Evolutionary conservation across 2,329 filamentous ascomycete species (phyloP).

Genomic region (Xylariaceae sp.): DNA sequence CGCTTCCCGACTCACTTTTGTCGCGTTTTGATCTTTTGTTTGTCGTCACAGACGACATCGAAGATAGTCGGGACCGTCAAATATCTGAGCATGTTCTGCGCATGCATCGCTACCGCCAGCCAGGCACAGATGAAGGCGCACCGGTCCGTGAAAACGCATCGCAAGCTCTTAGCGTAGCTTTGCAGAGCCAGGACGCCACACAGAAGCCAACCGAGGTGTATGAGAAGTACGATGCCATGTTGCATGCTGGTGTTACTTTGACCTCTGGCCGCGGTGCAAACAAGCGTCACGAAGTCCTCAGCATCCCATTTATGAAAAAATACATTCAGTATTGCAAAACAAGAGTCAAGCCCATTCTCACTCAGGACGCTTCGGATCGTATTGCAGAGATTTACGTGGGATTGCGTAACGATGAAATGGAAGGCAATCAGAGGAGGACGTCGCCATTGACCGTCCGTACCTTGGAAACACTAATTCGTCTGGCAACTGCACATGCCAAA

Average conservation of each 20-base stretch:
- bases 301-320: constrained; percentile 98
- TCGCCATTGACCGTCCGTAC: constrained; percentile 97
- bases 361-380: constrained; percentile 88
- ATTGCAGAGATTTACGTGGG: constrained; percentile 91
- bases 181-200: constrained; percentile 76
- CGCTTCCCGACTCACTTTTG: constrained; percentile 90
- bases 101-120: constrained; percentile 94
- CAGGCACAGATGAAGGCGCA: constrained; percentile 91
- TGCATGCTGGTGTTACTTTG: constrained; percentile 86
- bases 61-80: constrained; percentile 87
- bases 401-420: constrained; percentile 92
- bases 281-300: constrained; percentile 84
- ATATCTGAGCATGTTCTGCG: constrained; percentile 96
- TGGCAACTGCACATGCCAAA: constrained; percentile 95
- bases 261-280: constrained; percentile 75
- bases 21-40: constrained; percentile 99
- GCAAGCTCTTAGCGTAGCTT: constrained; percentile 85
- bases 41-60: constrained; percentile 97
- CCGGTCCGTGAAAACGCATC: constrained; percentile 87
- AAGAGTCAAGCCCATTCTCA: constrained; percentile 86
- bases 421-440: constrained; percentile 90
- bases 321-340: constrained; percentile 98
- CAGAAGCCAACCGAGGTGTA: constrained; percentile 84
- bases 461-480: constrained; percentile 95
- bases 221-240: constrained; percentile 95